Evolutionary conservation across 352 stramenopile genomes (phyloP).

Genomic region (Peronospora destructor): DNA sequence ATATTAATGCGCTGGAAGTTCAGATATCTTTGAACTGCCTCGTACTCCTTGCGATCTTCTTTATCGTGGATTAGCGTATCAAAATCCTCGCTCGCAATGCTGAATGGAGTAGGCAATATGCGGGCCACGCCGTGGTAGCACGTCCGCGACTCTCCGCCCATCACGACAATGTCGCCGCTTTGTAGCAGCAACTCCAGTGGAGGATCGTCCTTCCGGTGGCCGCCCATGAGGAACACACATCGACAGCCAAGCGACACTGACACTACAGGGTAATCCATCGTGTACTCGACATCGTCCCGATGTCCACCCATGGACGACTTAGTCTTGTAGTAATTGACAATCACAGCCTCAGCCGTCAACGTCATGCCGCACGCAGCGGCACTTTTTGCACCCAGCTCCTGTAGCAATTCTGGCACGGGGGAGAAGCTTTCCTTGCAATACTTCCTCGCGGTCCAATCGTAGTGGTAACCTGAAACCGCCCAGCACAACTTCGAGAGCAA

Average conservation of each 20-base stretch:
- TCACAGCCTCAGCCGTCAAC: conserved; percentile 57
- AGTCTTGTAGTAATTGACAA: conserved; percentile 82
- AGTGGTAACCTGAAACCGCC: conserved; percentile 67
- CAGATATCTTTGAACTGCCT: conserved; percentile 46
- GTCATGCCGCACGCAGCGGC: conserved; percentile 49
- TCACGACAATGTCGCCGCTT: conserved; percentile 63
- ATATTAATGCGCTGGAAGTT: conserved; percentile 68
- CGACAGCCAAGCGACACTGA: conserved; percentile 66
- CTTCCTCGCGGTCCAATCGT: conserved; percentile 73
- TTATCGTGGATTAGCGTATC: conserved; percentile 14
- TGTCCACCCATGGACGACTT: conserved; percentile 76
- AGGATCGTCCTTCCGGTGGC: conserved; percentile 47
- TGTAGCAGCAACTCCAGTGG: conserved; percentile 58
- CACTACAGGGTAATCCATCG: conserved; percentile 74
- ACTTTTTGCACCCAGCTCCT: conserved; percentile 33
- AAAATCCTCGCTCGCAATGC: conserved; percentile 22
- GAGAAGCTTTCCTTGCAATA: conserved; percentile 58
- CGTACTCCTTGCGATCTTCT: conserved; percentile 27
- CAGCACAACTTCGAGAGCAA: conserved; percentile 65
- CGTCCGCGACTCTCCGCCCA: conserved; percentile 50
- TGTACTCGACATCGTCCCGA: conserved; percentile 79
- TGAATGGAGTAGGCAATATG: conserved; percentile 44
- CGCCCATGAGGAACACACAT: conserved; percentile 75
- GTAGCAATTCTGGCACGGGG: conserved; percentile 38
- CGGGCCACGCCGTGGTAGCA: conserved; percentile 70